Base-by-base conservation (phyloP, 192 early-diverging fungal genomes). In the Entophlyctis helioformis region DNA sequence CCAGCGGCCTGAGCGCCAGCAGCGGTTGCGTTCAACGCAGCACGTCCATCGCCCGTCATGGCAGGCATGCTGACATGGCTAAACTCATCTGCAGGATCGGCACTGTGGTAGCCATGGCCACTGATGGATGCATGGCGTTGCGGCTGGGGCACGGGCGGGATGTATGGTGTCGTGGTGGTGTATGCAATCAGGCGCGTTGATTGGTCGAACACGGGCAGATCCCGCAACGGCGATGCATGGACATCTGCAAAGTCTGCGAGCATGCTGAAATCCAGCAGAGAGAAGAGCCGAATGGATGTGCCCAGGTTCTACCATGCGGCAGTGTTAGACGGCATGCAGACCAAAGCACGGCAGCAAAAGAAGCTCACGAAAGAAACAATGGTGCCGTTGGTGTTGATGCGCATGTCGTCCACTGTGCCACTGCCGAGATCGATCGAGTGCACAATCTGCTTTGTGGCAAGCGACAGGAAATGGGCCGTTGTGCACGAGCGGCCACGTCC, bases 121-220 rank as follows among this genome's bases (percentile, higher is more conserved):
- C 28, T 48, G 40, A n/a, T 45, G 40, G 50, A 28, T 29, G 31
- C 71, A 51, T 83, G 80, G 3, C 73, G 60, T n/a, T 72, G 56
- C 1, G 63, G 49, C 7, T 57, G 38, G 21, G 34, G 32, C 1
- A 40, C 22, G 16, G 58, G 62, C 19, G 55, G 42, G 25, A 67
- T 56, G 16, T 59, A 52, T 26, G 36, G n/a, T 13, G 6, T 18
- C 19, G 42, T 36, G 11, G 61, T 35, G 25, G 51, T 35, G 25
- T 42, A 56, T 31, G 41, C 38, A 20, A 51, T 26, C 26, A 39
- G 21, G 45, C 42, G 31, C n/a, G 26, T 20, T 4, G 0, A 34
- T 45, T 32, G 39, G 18, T 19, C 16, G 10, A 25, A 39, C 20
- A 10, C 11, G 27, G 13, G 21, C 12, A 21, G 20, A 0, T 13